Conservation (phyloP, 495 filamentous ascomycete species). For the Aspergillus sclerotiicarbonarius region DNA sequence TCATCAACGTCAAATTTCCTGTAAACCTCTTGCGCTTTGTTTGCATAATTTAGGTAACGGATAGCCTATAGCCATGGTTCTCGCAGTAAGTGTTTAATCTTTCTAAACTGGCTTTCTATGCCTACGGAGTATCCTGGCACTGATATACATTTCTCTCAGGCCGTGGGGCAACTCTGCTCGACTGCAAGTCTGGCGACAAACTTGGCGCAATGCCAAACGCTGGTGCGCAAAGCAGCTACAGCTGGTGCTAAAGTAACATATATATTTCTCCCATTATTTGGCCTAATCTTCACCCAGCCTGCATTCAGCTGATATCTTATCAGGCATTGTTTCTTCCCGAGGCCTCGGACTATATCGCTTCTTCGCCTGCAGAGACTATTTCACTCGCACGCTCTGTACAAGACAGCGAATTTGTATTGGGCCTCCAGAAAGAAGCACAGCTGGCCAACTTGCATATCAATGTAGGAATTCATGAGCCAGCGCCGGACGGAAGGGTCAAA, state of each 20-base stretch:
- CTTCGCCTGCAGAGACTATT: constrained; percentile 61
- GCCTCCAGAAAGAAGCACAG: constrained; percentile 65
- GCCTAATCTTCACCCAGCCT: not conserved
- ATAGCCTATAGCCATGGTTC: constrained; percentile 30
- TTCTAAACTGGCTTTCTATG: not conserved
- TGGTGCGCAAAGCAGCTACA: constrained; percentile 69
- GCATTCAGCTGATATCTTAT: constrained; percentile 9
- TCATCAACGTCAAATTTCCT: not conserved
- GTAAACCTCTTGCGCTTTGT: not conserved
- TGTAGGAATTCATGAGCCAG: constrained; percentile 84
- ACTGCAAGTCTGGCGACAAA: constrained; percentile 78
- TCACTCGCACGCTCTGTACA: constrained; percentile 60
- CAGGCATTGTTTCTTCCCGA: constrained; percentile 90
- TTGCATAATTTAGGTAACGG: not conserved
- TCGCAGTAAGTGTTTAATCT: constrained; percentile 30
- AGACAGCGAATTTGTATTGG: constrained; percentile 63
- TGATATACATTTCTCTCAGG: constrained; percentile 46
- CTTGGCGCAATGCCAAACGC: constrained; percentile 66
- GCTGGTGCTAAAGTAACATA: constrained; percentile 72
- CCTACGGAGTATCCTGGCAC: not conserved
- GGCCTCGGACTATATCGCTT: constrained; percentile 83
- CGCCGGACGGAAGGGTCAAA: constrained; percentile 53
- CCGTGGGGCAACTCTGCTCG: constrained; percentile 84
- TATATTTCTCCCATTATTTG: not conserved
- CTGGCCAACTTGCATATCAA: constrained; percentile 66